These are phyloP conservation scores for Cordyceps cicadae DNA, from an alignment of 2,329 filamentous ascomycete species.

Conservation along the genomic window DNA sequence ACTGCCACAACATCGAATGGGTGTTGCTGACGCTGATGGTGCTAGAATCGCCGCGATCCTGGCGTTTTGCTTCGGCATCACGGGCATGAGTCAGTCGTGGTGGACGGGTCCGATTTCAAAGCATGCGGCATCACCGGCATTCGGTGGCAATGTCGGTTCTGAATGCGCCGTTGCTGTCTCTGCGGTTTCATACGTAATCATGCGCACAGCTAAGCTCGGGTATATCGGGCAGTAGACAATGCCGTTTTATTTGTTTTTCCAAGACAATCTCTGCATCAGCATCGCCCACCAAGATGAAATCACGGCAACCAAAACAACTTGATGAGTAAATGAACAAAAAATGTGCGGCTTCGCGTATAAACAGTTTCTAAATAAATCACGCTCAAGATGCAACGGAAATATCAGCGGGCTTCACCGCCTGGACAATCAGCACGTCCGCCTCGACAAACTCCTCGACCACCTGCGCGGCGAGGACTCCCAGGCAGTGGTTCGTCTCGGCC, in stretches of 20 bases:
- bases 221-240: no score
- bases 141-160: no score
- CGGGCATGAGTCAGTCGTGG: no score
- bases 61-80: no score
- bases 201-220: background rate
- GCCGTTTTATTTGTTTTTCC: background rate
- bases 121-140: no score
- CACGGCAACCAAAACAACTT: background rate
- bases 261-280: no score
- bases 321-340: background rate
- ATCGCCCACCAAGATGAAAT: background rate
- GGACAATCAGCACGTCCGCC: constrained; percentile 21
- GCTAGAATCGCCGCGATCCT: no score
- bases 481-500: constrained; percentile 17
- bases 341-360: background rate
- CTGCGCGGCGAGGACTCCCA: constrained; percentile 18
- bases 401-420: constrained; percentile 9
- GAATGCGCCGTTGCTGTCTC: no score
- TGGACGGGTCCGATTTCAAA: no score
- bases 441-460: constrained; percentile 18
- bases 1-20: no score
- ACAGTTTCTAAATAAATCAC: background rate
- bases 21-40: no score
- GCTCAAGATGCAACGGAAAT: background rate
- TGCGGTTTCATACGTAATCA: background rate